Base-by-base conservation (phyloP, 352 stramenopile species). In the Globisporangium cederbergense region DNA sequence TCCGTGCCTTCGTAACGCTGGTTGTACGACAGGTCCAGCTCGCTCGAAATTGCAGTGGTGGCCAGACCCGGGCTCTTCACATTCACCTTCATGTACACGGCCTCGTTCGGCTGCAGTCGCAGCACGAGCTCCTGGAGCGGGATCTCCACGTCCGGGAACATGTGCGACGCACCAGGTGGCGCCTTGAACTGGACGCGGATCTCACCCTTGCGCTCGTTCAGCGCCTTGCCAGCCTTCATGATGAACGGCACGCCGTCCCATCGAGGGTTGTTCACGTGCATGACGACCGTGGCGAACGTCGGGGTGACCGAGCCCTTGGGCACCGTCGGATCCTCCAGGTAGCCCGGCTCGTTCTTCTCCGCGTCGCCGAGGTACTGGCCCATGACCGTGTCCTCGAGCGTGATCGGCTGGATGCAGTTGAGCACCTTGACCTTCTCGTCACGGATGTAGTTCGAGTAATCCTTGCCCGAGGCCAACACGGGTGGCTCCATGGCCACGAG, bases 371-470 rank as follows among this genome's bases (percentile, higher is more conserved):
- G 46, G 75, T 99, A 99, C 79, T 99, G 98, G n/a, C 98, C 98
- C 50, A 99, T 76, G 52, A 99, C 91, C 0, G 95, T 95, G 71
- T 99, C 90, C 22, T 98, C 89, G 9, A 98, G 65, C 65, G 83
- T 81, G 56, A 99, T 90, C 9, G 92, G 88, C 67, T 91, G 64
- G 62, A 99, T 98, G 60, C 89, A 96, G 74, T 98, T 96, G 52
- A 99, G 82, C 56, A 99, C 94, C 70, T 98, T 96, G 58, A 99
- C 97, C 79, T 99, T 99, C 70, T 98, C 96, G 78, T 99, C 94
- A 38, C 96, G 93, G 57, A 99, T 97, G 71, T 90, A 95, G 76
- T 95, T 92, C 9, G 85, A 84, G 67, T 93, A 91, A 63, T 98
- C 90, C 43, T 96, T 88, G 32, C 93, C 91, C 64, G 76, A 88